phyloP scores from a whole-genome alignment of 139 green algal species.

The Coelastrella sp. region DNA sequence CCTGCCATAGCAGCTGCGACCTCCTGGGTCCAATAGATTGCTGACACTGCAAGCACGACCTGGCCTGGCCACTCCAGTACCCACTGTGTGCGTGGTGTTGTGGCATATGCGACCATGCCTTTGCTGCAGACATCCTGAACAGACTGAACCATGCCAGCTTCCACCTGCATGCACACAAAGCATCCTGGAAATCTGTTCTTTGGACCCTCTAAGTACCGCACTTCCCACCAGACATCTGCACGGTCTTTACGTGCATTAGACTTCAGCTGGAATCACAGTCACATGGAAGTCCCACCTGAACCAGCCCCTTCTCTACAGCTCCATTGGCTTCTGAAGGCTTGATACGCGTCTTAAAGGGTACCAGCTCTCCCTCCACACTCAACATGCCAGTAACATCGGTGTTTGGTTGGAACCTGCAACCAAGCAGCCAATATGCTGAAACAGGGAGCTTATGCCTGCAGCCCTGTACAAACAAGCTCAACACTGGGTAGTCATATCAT shows the following conservation, averaged over 20 bases:
- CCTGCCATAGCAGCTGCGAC: slow-evolving; percentile 49
- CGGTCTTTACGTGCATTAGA: background rate
- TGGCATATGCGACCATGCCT: slow-evolving; percentile 68
- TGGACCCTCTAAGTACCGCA: too few relatives aligned
- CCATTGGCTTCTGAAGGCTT: slow-evolving; percentile 73
- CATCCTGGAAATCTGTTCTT: too few relatives aligned
- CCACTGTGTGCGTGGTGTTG: slow-evolving; percentile 62
- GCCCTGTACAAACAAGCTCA: too few relatives aligned
- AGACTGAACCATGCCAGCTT: slow-evolving; percentile 78
- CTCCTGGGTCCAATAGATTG: slow-evolving; percentile 79
- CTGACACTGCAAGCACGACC: slow-evolving; percentile 79
- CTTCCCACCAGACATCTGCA: too few relatives aligned
- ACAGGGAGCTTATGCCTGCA: background rate
- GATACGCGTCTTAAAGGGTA: slow-evolving; percentile 76
- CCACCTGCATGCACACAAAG: slow-evolving; percentile 72
- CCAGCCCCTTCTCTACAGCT: slow-evolving; percentile 83
- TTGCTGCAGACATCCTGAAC: slow-evolving; percentile 66
- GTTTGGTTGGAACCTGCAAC: slow-evolving; percentile 69
- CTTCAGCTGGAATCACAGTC: background rate
- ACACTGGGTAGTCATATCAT: too few relatives aligned
- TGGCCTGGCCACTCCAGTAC: slow-evolving; percentile 84
- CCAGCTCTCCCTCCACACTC: slow-evolving; percentile 73
- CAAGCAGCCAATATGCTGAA: background rate
- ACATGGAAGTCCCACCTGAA: slow-evolving; percentile 56
- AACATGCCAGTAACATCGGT: slow-evolving; percentile 78